phyloP scores from a whole-genome alignment of 2,329 filamentous ascomycete species.

The Camptophora hylomeconis region DNA sequence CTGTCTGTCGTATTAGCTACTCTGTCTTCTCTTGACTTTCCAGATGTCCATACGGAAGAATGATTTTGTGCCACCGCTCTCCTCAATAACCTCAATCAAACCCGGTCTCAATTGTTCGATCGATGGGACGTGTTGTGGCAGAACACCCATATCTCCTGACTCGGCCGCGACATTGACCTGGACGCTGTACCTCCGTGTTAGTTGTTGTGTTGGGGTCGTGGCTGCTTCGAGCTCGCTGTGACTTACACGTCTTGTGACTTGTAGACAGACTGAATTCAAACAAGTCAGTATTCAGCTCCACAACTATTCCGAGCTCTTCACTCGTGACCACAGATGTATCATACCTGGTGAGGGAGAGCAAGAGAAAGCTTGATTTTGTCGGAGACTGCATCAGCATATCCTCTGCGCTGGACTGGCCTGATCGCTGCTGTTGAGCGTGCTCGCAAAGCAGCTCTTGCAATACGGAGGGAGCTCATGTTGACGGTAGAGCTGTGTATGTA shows the following conservation, averaged over 20 bases:
- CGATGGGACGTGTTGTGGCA: slow-evolving; percentile 95
- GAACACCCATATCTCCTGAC: slow-evolving; percentile 97
- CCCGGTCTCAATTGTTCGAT: slow-evolving; percentile 99
- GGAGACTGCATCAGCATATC: slow-evolving; percentile 76
- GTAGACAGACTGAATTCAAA: slow-evolving; percentile 49
- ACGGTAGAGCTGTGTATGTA: background rate
- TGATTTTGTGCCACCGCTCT: slow-evolving; percentile 77
- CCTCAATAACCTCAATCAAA: slow-evolving; percentile 88
- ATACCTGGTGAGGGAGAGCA: slow-evolving; percentile 95
- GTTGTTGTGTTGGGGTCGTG: slow-evolving; percentile 3
- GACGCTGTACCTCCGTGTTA: slow-evolving; percentile 42
- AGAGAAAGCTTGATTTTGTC: slow-evolving; percentile 99
- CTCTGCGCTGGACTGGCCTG: slow-evolving; percentile 68
- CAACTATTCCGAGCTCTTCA: slow-evolving; percentile 5
- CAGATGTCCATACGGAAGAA: slow-evolving; percentile 73
- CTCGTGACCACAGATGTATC: background rate
- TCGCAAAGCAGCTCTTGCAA: slow-evolving; percentile 72
- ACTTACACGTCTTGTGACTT: slow-evolving; percentile 59
- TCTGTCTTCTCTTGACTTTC: slow-evolving; percentile 13
- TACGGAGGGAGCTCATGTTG: slow-evolving; percentile 88
- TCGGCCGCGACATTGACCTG: slow-evolving; percentile 99
- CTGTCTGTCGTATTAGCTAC: slow-evolving; percentile 32
- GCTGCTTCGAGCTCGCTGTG: slow-evolving; percentile 3
- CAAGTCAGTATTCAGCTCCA: slow-evolving; percentile 17
- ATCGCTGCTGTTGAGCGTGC: slow-evolving; percentile 66